Evolutionary conservation across 1,284 basidiomycete genomes (phyloP), one percentile per base, ranked within the genome.

Genomic region (Melampsora abietis-canadensis): DNA sequence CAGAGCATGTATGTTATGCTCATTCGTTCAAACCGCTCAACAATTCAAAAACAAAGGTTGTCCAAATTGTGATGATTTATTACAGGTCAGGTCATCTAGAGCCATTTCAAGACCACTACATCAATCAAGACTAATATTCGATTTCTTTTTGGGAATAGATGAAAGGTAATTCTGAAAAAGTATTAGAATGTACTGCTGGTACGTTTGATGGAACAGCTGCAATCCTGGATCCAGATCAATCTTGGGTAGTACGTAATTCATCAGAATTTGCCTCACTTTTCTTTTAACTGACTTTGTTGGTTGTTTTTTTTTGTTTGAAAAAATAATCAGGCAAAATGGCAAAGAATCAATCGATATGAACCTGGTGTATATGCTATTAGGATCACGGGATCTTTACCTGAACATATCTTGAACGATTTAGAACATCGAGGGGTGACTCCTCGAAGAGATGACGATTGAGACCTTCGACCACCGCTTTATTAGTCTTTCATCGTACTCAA

Each of bases 251-350:
- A 21, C 57, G 69, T 59, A 1, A 14, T 31, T n/a, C n/a, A n/a
- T n/a, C n/a, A n/a, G n/a, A n/a, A n/a, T n/a, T n/a, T n/a, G n/a
- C 24, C 30, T 19, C 48, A 24, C 14, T 54, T 3, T 24, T 31
- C 17, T 59, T 17, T 15, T 30, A 51, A 46, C 37, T 47, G 21
- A 31, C 37, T 21, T 31, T 17, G 2, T 63, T 40, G 2, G 12
- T n/a, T 54, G 6, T 1, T 54, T 12, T 54, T 3, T n/a, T n/a
- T n/a, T n/a, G n/a, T n/a, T n/a, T n/a, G n/a, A n/a, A n/a, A n/a
- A n/a, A n/a, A n/a, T n/a, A n/a, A 15, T n/a, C 30, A 73, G 69
- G 69, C 69, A 8, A 73, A 73, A 54, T 73, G 69, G 69, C 69
- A 73, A 59, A 61, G 69, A 2, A 73, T 73, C 30, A 73, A 54